Evolutionary conservation across 108 stramenopile genomes (phyloP), one percentile per base, ranked within the genome.

Genomic region (Cylindrotheca fusiformis): DNA sequence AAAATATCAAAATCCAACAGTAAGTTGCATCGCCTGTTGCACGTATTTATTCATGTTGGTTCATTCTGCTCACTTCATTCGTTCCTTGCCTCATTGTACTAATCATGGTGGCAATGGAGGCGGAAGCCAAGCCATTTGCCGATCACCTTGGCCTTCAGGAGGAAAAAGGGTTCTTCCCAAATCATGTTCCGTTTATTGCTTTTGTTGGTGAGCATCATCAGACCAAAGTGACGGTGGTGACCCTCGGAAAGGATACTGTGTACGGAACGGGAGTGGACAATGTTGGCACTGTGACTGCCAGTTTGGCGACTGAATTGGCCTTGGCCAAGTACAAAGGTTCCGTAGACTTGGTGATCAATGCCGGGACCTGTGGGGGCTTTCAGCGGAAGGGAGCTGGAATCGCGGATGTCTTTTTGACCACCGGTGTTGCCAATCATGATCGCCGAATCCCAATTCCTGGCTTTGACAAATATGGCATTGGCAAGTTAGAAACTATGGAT

Each of bases 301-400:
- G 84, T 0, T 48, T 97, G 26, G 82, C 82, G 1, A 82, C 94
- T 12, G 93, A 83, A 65, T 61, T 95, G 32, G 87, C 94, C 3
- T 54, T 93, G 17, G 63, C 85, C 32, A 88, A 88, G 57, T 20
- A 80, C 22, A 55, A 32, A 23, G 56, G 66, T 22, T 45, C 63
- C 4, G 81, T 86, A 23, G 83, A 96, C 52, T 59, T 96, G 5
- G 63, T 98, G 0, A 80, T 98, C 56, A 98, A 97, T 72, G 96
- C 95, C 2, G 98, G 98, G 2, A 98, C 98, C 1, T 96, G 94
- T 65, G 98, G 98, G 23, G 98, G 98, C 21, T 98, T 98, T 65
- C 47, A 67, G 47, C 72, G 81, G n/a, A 88, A 81, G 67, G 98
- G 95, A 19, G 94, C 91, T 19, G 77, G 58, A 1, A 93, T 98